A percentile compares a stretch with the other conserved stretches of the same genome.
Conservation (phyloP, 495 filamentous ascomycete species). For the Neurospora pannonica region DNA sequence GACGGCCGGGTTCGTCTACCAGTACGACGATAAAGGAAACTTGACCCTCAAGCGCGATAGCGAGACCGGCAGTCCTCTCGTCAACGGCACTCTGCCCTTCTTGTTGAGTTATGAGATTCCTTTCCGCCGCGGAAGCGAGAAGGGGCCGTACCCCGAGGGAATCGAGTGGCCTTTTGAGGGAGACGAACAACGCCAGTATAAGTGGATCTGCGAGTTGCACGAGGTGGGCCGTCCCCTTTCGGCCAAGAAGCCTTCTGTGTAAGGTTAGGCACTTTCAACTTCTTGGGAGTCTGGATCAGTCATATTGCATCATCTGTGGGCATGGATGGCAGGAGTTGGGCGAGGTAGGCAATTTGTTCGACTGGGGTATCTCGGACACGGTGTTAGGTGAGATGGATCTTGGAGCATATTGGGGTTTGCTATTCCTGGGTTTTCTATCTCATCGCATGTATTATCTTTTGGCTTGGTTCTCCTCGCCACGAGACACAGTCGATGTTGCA, state of each 20-base stretch:
- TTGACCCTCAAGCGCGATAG: neutral
- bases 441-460: neutral
- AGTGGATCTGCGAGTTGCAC: neutral
- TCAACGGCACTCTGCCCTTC: neutral
- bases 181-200: neutral
- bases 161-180: neutral
- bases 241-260: neutral
- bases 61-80: neutral
- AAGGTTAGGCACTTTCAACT: neutral
- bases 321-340: neutral
- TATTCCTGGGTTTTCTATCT: neutral
- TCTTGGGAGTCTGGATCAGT: neutral
- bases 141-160: neutral
- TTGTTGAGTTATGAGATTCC: neutral
- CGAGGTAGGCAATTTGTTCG: neutral
- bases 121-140: neutral
- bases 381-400: neutral
- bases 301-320: neutral
- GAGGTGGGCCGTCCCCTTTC: neutral
- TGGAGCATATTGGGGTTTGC: neutral
- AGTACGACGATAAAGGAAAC: neutral
- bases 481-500: neutral
- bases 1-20: neutral
- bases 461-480: neutral
- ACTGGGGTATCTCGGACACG: neutral